These are phyloP conservation scores for Erythrophleum fordii DNA, from an alignment of 306 rosid genomes.

Conservation along the genomic window DNA sequence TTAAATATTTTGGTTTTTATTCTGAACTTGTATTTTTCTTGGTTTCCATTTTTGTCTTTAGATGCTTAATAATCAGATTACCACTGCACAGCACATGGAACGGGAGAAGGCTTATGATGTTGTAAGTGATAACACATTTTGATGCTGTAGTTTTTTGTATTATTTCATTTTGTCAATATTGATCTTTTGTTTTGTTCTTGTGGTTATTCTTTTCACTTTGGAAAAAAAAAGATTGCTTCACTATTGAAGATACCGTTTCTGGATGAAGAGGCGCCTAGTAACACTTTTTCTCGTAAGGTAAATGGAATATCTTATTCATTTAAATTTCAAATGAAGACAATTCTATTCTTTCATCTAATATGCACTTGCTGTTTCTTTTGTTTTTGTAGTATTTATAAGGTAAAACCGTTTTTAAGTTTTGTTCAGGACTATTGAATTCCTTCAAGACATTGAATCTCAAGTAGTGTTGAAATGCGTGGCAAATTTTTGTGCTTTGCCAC, in stretches of 20 bases:
- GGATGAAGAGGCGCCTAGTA: slow-evolving; percentile 81
- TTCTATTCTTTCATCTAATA: slow-evolving; percentile 13
- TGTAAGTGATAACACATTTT: slow-evolving; percentile 53
- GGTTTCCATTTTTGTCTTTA: slow-evolving; percentile 44
- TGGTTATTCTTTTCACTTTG: not conserved
- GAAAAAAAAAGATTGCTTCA: slow-evolving; percentile 61
- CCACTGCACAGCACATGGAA: slow-evolving; percentile 77
- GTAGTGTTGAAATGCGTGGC: slow-evolving; percentile 10
- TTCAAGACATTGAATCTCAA: slow-evolving; percentile 23
- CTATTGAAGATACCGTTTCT: slow-evolving; percentile 82
- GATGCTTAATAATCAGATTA: slow-evolving; percentile 78
- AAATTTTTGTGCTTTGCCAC: not conserved
- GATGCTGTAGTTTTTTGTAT: slow-evolving; percentile 14
- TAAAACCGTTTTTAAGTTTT: slow-evolving; percentile 11
- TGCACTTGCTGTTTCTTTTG: slow-evolving; percentile 31
- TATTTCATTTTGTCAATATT: slow-evolving; percentile 12
- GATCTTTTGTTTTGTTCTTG: not conserved
- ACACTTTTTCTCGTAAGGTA: slow-evolving; percentile 90
- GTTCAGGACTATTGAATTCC: not conserved
- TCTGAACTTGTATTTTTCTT: slow-evolving; percentile 23
- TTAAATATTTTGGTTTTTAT: not conserved
- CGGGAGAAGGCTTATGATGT: slow-evolving; percentile 87
- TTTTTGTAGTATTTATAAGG: slow-evolving; percentile 17
- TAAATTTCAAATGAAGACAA: slow-evolving; percentile 28
- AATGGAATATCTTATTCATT: slow-evolving; percentile 26